Conservation (phyloP, 2,329 filamentous ascomycete species). For the Aspergillus amoenus region DNA sequence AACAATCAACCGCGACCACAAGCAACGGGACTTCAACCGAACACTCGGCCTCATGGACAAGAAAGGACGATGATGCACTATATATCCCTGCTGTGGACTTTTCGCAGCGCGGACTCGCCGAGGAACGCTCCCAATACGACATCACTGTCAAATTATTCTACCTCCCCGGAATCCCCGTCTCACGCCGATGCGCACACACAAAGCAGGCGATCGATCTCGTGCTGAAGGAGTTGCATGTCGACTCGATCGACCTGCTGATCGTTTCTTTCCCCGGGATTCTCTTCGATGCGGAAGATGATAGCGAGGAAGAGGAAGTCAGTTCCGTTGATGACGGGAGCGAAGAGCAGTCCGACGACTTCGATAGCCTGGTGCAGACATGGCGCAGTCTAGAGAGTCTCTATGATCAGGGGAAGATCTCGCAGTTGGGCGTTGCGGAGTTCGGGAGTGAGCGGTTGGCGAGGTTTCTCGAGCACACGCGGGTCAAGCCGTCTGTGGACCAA, state of each 20-base stretch:
- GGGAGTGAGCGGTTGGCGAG: slow-evolving; percentile 77
- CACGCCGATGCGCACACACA: slow-evolving; percentile 67
- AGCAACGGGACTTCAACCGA: slow-evolving; percentile 28
- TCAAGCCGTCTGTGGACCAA: slow-evolving; percentile 84
- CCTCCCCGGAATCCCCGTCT: slow-evolving; percentile 67
- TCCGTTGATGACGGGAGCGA: slow-evolving; percentile 37
- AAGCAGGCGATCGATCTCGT: slow-evolving; percentile 78
- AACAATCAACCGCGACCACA: slow-evolving; percentile 52
- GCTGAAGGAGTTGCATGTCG: slow-evolving; percentile 72
- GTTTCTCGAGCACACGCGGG: slow-evolving; percentile 68
- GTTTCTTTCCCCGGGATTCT: slow-evolving; percentile 90
- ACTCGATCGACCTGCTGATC: slow-evolving; percentile 81
- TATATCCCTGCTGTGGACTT: slow-evolving; percentile 80
- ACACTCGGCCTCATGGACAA: slow-evolving; percentile 63
- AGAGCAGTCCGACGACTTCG: slow-evolving; percentile 51
- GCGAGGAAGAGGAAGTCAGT: slow-evolving; percentile 65
- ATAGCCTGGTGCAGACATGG: slow-evolving; percentile 67
- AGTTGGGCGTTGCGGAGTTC: slow-evolving; percentile 87
- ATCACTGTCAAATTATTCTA: slow-evolving; percentile 97
- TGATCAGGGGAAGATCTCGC: slow-evolving; percentile 66
- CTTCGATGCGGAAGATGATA: slow-evolving; percentile 90
- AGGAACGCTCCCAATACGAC: slow-evolving; percentile 83
- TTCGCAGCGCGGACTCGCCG: slow-evolving; percentile 67
- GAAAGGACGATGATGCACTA: slow-evolving; percentile 58
- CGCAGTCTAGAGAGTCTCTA: slow-evolving; percentile 70